Percentiles rank a stretch among this genome's conserved stretches.
Evolutionary conservation across 768 basidiomycete genomes (phyloP).

Genomic region (Scleroderma bovista): DNA sequence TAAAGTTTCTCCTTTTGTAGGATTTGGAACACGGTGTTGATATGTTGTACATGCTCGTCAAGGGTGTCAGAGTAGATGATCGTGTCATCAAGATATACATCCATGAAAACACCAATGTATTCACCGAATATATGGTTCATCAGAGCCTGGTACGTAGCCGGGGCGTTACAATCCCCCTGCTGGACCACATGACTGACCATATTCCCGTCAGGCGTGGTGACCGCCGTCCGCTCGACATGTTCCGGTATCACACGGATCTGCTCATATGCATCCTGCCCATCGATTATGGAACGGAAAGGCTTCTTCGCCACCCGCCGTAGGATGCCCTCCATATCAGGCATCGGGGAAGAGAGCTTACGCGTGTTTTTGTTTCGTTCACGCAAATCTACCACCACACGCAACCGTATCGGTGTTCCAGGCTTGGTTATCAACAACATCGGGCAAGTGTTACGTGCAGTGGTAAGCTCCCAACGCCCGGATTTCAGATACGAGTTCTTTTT

Average conservation of each 20-base stretch:
- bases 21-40: conserved; percentile 29
- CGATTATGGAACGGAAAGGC: too few species aligned
- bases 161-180: conserved; percentile 33
- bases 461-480: conserved; percentile 13
- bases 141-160: conserved; percentile 37
- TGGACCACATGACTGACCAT: conserved; percentile 24
- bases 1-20: conserved; percentile 32
- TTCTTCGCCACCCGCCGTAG: too few species aligned
- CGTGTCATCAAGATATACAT: conserved; percentile 7
- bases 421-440: too few species aligned
- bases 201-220: conserved; percentile 34
- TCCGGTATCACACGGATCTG: neutral
- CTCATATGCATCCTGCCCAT: too few species aligned
- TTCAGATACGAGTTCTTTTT: conserved; percentile 26
- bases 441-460: neutral
- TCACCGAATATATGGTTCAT: conserved; percentile 5
- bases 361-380: too few species aligned
- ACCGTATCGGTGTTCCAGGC: too few species aligned
- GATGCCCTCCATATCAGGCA: too few species aligned
- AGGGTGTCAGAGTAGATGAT: conserved; percentile 8
- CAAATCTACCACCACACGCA: too few species aligned
- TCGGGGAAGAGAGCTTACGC: too few species aligned
- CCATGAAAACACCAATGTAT: neutral
- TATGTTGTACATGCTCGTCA: conserved; percentile 26
- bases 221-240: conserved; percentile 21